Conservation (phyloP, 306 rosid genomes). For the Dalbergia oliveri region DNA sequence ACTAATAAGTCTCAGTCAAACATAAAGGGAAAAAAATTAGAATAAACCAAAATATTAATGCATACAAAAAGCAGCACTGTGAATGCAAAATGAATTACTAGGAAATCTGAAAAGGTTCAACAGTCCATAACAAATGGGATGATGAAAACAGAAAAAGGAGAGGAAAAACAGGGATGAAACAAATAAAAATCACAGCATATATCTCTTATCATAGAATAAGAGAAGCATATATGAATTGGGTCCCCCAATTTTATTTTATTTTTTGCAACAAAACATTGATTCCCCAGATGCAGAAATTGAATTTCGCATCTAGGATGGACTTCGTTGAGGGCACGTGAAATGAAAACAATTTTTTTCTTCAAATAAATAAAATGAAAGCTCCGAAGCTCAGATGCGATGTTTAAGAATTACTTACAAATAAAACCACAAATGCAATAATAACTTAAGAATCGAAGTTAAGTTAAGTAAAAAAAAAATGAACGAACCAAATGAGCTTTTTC, state of each 20-base stretch:
- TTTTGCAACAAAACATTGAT: too few relatives aligned
- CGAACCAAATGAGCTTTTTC: neutral
- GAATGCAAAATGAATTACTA: neutral
- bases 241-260: too few relatives aligned
- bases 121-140: neutral
- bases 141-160: neutral
- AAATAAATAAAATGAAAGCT: neutral
- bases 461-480: neutral
- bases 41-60: neutral
- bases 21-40: neutral
- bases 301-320: neutral
- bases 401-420: neutral
- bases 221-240: neutral
- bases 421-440: neutral
- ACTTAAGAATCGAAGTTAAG: neutral
- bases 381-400: neutral
- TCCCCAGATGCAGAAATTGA: too few relatives aligned
- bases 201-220: neutral
- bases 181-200: neutral
- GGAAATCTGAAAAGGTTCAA: neutral
- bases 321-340: neutral
- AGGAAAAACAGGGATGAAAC: neutral
- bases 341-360: neutral
- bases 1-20: neutral
- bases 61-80: neutral